Base-by-base conservation (phyloP, 176 grass and related monocot species). In the Themeda triandra region DNA sequence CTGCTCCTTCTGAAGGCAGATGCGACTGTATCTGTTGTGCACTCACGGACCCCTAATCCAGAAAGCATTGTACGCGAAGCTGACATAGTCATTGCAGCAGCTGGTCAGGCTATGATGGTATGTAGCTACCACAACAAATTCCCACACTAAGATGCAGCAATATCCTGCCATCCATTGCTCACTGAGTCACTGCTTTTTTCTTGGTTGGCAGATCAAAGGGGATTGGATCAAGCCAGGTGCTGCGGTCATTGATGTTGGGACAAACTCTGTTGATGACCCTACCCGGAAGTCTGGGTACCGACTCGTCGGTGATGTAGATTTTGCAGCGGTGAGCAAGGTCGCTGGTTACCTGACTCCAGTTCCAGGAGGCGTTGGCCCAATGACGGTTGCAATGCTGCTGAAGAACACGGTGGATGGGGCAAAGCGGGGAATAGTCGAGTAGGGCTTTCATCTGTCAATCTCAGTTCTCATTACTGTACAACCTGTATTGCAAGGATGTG, bases 171-270 rank as follows among this genome's bases (percentile, higher is more conserved):
- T 75, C 13, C n/a, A 60, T 2, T 23, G 7, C 60, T 83, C 14
- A 36, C 39, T 13, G 17, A 72, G n/a, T 73, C 71, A 30, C 1
- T 13, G n/a, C 12, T 74, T 23, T 54, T 67, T 82, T 68, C 44
- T 74, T 74, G 39, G 66, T 66, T 88, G 44, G 32, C 85, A 98
- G 96, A 98, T 98, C 75, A 95, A 98, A 76, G 95, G 95, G 46
- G 92, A 92, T 27, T 98, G 95, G 95, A 95, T 98, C 72, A 98
- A 98, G 60, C 92, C 95, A 51, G 95, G 92, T 9, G 95, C 95
- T 28, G 95, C 92, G 0, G 92, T 98, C 6, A 94, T 98, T 0
- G 93, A 98, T 24, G 96, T 95, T 13, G 96, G 93, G 30, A 98
- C 89, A 0, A 98, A 98, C 44, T 92, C 96, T 13, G 40, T 98